These are phyloP conservation scores for Rosa persica DNA, from an alignment of 306 rosid genomes.

Conservation along the genomic window DNA sequence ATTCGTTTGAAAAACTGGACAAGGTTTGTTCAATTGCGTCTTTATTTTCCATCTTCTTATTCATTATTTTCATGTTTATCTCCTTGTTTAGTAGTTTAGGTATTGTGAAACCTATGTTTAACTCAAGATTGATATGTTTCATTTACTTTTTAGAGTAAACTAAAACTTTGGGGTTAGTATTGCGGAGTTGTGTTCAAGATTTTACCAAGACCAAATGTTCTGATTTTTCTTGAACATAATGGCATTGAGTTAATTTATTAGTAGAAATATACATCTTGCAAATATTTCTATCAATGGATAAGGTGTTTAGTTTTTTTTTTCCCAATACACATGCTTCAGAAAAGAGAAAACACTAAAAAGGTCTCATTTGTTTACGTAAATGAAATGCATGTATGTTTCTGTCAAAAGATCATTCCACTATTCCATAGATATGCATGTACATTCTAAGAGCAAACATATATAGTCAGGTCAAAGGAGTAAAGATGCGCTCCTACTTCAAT, in stretches of 20 bases:
- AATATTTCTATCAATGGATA: background rate
- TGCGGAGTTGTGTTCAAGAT: no score
- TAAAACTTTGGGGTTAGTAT: no score
- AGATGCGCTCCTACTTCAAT: background rate
- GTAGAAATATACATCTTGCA: background rate
- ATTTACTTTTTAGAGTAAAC: no score
- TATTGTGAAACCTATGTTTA: background rate
- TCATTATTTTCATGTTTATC: background rate
- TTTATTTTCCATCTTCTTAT: background rate
- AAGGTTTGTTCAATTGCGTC: conserved; percentile 43
- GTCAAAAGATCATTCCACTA: background rate
- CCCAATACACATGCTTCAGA: no score
- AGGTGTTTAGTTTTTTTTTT: background rate
- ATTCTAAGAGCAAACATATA: background rate
- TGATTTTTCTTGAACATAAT: background rate
- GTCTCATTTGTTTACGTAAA: background rate
- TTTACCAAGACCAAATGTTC: background rate
- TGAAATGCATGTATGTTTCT: background rate
- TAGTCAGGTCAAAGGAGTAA: background rate
- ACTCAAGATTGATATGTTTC: no score
- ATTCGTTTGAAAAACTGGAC: conserved; percentile 73
- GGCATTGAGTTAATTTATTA: background rate
- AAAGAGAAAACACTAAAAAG: background rate
- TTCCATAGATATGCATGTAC: background rate
- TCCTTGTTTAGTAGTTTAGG: background rate